Evolutionary conservation across 768 basidiomycete species (phyloP).

Genomic region (Mycena epipterygia): DNA sequence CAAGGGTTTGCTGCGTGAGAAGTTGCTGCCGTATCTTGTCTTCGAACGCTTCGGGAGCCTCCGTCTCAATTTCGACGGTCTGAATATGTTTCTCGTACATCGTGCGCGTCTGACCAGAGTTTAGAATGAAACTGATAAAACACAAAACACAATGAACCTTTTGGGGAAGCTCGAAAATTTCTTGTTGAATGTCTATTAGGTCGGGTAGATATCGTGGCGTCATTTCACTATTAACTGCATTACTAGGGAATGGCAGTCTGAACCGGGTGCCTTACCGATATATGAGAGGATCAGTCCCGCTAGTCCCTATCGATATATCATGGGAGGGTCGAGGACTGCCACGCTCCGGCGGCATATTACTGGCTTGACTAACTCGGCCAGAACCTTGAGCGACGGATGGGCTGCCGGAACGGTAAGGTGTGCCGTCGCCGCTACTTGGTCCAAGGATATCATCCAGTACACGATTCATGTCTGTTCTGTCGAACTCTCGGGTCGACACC

Average conservation of each 20-base stretch:
- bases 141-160: constrained; percentile 62
- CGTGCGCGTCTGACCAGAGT: constrained; percentile 72
- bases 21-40: constrained; percentile 84
- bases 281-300: constrained; percentile 73
- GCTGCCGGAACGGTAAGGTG: constrained; percentile 71
- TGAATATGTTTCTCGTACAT: constrained; percentile 90
- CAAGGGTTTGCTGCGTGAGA: constrained; percentile 74
- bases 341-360: constrained; percentile 70
- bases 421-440: constrained; percentile 73
- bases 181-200: constrained; percentile 90
- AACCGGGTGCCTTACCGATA: constrained; percentile 66
- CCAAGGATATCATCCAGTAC: constrained; percentile 67
- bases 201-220: constrained; percentile 79
- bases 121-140: neutral
- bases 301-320: no score
- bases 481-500: constrained; percentile 62
- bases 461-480: constrained; percentile 77
- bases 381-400: constrained; percentile 56
- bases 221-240: constrained; percentile 59
- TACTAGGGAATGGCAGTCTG: constrained; percentile 8
- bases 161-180: constrained; percentile 90
- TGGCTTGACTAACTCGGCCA: constrained; percentile 78
- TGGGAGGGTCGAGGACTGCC: constrained; percentile 43
- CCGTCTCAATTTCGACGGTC: constrained; percentile 76
- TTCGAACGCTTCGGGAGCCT: constrained; percentile 65